Percentiles rank a stretch among this genome's conserved stretches.
These are phyloP conservation scores for Neurospora sp. DNA, from an alignment of 2,329 filamentous ascomycete species.

Conservation along the genomic window DNA sequence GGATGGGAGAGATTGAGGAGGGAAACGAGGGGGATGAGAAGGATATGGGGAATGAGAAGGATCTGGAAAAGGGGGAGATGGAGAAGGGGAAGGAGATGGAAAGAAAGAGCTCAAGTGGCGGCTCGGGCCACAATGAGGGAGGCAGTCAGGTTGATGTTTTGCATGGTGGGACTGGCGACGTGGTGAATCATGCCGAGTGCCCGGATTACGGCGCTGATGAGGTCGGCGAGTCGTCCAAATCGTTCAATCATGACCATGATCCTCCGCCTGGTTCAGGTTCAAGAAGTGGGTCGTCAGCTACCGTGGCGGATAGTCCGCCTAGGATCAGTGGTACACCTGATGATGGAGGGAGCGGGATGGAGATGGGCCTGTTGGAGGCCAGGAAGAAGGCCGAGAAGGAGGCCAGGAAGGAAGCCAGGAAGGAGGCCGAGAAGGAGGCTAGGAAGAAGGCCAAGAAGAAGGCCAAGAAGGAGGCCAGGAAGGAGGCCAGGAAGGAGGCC, in stretches of 20 bases:
- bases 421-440: background rate
- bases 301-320: background rate
- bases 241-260: background rate
- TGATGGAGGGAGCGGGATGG: background rate
- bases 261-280: background rate
- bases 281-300: background rate
- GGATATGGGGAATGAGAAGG: background rate
- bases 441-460: background rate
- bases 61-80: background rate
- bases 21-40: background rate
- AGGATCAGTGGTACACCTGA: background rate
- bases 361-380: background rate
- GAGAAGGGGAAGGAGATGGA: background rate
- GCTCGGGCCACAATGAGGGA: background rate
- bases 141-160: background rate
- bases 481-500: background rate
- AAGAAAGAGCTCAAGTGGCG: background rate
- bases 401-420: background rate
- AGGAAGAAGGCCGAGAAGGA: background rate
- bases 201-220: background rate
- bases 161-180: background rate
- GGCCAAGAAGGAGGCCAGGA: background rate
- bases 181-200: background rate
- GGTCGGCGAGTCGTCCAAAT: background rate
- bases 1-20: background rate